phyloP scores from a whole-genome alignment of 345 rosid species.

The Firmiana major region DNA sequence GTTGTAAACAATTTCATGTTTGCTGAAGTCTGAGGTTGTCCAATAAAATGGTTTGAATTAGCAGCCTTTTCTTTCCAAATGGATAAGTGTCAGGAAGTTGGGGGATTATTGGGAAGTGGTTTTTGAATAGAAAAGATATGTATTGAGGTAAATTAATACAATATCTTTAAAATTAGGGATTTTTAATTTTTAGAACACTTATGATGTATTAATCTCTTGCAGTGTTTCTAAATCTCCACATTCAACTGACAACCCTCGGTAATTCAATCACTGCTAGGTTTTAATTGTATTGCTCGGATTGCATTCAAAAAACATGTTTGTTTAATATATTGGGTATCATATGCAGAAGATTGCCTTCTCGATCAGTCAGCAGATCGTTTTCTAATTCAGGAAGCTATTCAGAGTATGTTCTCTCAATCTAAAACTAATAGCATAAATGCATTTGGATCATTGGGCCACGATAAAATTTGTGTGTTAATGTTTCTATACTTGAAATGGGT shows the following conservation, averaged over 20 bases:
- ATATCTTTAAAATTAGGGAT: background rate
- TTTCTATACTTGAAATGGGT: background rate
- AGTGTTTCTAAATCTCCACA: slow-evolving; percentile 43
- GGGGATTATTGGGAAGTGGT: background rate
- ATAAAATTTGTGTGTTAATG: background rate
- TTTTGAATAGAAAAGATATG: background rate
- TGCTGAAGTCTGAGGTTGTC: background rate
- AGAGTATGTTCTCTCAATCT: slow-evolving; percentile 36
- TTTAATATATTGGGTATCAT: slow-evolving; percentile 10
- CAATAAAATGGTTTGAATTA: background rate
- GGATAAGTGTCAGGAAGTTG: background rate
- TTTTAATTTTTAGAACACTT: background rate
- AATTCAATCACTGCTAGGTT: slow-evolving; percentile 32
- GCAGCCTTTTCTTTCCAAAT: slow-evolving; percentile 3
- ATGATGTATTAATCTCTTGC: slow-evolving; percentile 12
- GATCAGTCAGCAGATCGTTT: slow-evolving; percentile 46
- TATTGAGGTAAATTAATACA: background rate
- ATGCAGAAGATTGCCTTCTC: slow-evolving; percentile 49
- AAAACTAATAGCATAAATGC: background rate
- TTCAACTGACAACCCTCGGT: slow-evolving; percentile 31
- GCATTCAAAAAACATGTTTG: background rate
- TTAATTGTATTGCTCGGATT: background rate
- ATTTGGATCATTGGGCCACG: background rate
- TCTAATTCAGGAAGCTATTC: slow-evolving; percentile 68
- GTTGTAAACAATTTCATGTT: background rate